A percentile compares a stretch with the other conserved stretches of the same genome.
phyloP scores from a whole-genome alignment of 176 grass and related monocot genomes.

The Triticum monococcum region DNA sequence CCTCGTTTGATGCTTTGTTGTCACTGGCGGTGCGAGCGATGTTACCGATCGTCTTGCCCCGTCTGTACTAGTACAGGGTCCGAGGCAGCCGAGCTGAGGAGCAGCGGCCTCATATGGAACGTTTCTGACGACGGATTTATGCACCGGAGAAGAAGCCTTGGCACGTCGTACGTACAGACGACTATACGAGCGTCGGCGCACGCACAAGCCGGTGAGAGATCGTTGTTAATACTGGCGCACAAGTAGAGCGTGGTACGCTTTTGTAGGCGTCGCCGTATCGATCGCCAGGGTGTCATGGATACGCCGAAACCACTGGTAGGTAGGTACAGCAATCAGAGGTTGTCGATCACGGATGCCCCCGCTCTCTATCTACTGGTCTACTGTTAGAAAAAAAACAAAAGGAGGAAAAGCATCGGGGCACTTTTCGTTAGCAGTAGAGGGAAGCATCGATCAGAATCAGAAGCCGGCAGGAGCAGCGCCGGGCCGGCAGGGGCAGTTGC shows the following conservation, averaged over 20 bases:
- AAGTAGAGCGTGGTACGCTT: not conserved
- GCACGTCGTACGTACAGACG: no score
- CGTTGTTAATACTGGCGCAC: not conserved
- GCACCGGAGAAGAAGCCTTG: not conserved
- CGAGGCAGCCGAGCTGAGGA: not conserved
- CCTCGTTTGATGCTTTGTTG: not conserved
- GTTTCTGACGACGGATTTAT: not conserved
- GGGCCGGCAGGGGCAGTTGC: not conserved
- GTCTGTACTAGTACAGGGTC: not conserved
- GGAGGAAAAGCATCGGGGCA: not conserved
- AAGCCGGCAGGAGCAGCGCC: not conserved
- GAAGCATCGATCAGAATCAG: not conserved
- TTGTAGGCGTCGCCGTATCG: slow-evolving; percentile 26
- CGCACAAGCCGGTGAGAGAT: not conserved
- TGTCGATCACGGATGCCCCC: not conserved
- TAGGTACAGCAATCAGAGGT: slow-evolving; percentile 22
- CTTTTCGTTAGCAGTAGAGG: not conserved
- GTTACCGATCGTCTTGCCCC: not conserved
- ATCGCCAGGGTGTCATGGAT: slow-evolving; percentile 27
- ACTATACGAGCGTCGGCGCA: slow-evolving; percentile 5
- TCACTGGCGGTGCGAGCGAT: not conserved
- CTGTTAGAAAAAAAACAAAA: not conserved
- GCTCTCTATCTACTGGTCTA: not conserved
- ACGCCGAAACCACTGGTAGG: not conserved
- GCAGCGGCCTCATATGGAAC: not conserved